Conservation (phyloP, 495 filamentous ascomycete species). For the Xylaria curta region DNA sequence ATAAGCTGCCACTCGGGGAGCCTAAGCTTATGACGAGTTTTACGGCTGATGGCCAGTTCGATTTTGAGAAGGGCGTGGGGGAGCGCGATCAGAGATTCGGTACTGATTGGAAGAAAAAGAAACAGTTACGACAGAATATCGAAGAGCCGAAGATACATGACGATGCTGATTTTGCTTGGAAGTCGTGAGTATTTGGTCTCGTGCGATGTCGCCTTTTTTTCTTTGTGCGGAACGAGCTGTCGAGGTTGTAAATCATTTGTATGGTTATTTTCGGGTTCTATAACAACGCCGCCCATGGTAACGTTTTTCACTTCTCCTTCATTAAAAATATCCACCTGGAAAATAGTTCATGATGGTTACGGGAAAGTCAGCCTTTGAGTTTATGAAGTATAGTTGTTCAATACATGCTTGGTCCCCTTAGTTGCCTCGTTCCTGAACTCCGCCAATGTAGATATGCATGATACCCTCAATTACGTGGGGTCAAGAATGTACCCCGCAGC, state of each 20-base stretch:
- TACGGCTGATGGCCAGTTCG: conserved; percentile 61
- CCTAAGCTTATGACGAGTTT: conserved; percentile 83
- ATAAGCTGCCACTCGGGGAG: conserved; percentile 73
- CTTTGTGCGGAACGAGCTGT: neutral
- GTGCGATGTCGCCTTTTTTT: neutral
- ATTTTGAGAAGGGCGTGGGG: conserved; percentile 63
- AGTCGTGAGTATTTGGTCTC: conserved; percentile 28
- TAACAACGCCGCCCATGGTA: neutral
- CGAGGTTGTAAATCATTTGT: neutral
- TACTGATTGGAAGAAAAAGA: conserved; percentile 65
- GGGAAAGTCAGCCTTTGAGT: neutral
- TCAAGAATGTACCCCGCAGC: conserved; percentile 12
- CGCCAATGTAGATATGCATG: neutral
- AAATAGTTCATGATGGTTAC: neutral
- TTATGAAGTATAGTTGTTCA: neutral
- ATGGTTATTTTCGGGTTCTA: neutral
- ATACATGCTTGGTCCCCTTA: neutral
- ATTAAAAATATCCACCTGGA: neutral
- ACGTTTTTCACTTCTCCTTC: neutral
- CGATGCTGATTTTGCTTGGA: conserved; percentile 50
- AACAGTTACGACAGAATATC: conserved; percentile 66
- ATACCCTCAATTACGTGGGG: conserved; percentile 3
- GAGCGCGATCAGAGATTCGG: conserved; percentile 73
- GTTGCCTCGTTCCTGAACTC: neutral
- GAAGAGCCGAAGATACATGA: conserved; percentile 63